These are phyloP conservation scores for Primulina huaijiensis DNA, from an alignment of 257 asterid genomes.

Conservation along the genomic window DNA sequence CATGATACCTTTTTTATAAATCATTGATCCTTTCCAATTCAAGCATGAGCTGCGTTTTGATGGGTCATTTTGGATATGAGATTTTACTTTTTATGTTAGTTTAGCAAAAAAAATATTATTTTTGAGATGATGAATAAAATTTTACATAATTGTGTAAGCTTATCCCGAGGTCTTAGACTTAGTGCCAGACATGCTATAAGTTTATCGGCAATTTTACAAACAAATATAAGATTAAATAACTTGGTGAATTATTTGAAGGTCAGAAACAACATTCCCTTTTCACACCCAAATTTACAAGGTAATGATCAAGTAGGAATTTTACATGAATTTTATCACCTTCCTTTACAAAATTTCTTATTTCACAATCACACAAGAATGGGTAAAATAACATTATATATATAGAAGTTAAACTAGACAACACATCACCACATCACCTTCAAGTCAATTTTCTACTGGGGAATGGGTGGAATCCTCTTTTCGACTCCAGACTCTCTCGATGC, in stretches of 20 bases:
- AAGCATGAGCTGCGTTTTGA: no score
- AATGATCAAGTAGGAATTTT: conserved; percentile 8
- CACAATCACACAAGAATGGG: conserved; percentile 33
- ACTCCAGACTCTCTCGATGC: conserved; percentile 1
- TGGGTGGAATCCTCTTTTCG: conserved; percentile 19
- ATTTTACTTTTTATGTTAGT: no score
- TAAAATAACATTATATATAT: conserved; percentile 5
- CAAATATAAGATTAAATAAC: no score
- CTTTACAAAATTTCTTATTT: conserved; percentile 34
- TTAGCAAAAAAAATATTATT: no score
- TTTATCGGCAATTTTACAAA: no score
- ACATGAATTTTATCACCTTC: conserved; percentile 22
- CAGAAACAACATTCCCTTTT: not conserved
- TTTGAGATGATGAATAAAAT: no score
- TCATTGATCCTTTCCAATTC: no score
- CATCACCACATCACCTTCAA: conserved; percentile 17
- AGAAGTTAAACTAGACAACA: conserved; percentile 5
- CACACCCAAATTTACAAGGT: conserved; percentile 28
- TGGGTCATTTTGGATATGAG: no score
- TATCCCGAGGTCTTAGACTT: no score
- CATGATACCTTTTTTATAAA: no score
- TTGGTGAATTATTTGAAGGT: not conserved
- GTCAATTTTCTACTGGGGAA: conserved; percentile 11
- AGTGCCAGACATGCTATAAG: no score
- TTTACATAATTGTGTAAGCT: no score